These are phyloP conservation scores for Alternaria triticimaculans DNA, from an alignment of 2,329 filamentous ascomycete genomes.

Conservation along the genomic window DNA sequence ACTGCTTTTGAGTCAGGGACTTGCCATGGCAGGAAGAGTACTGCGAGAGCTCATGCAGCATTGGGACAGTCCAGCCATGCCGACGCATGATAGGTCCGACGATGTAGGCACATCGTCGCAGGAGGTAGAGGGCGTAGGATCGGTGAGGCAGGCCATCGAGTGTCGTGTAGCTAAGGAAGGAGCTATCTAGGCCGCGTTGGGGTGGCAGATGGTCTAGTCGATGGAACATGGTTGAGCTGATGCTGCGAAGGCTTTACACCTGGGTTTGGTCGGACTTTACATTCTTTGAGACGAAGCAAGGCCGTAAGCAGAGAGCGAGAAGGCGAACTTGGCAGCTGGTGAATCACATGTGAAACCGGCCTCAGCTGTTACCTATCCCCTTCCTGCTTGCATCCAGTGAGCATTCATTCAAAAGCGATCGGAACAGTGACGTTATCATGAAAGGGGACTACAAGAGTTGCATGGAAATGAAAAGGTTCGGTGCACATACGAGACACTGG, in stretches of 20 bases:
- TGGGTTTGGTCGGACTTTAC: neutral
- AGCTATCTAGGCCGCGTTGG: neutral
- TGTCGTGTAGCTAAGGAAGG: neutral
- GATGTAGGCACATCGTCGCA: conserved; percentile 7
- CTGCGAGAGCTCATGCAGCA: neutral
- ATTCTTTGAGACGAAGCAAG: neutral
- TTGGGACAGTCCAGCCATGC: conserved; percentile 6
- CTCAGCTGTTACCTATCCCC: neutral
- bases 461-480: too few relatives aligned
- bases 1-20: neutral
- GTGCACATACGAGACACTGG: neutral
- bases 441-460: neutral
- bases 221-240: neutral
- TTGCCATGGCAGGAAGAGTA: neutral
- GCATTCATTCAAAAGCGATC: neutral
- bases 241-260: neutral
- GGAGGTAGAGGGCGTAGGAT: neutral
- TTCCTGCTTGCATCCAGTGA: neutral
- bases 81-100: conserved; percentile 1
- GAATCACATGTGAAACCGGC: neutral
- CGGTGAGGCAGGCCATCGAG: neutral
- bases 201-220: neutral
- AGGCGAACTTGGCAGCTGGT: neutral
- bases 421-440: neutral
- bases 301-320: neutral